Conservation (phyloP, 116 monocot species). For the Cymodocea nodosa region DNA sequence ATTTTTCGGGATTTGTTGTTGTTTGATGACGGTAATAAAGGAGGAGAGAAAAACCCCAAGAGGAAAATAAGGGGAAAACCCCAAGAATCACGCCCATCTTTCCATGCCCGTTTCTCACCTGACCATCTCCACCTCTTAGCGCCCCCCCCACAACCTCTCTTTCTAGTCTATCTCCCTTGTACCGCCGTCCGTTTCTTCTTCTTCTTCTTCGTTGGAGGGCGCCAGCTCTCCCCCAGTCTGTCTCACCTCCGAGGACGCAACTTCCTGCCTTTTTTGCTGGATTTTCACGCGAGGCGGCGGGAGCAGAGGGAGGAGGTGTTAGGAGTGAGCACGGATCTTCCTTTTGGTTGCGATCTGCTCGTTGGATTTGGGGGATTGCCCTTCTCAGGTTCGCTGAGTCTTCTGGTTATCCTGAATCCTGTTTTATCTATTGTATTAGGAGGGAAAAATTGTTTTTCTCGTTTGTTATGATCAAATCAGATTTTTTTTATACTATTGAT, state of each 20-base stretch:
- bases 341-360: neutral
- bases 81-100: neutral
- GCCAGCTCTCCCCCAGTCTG: neutral
- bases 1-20: neutral
- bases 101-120: neutral
- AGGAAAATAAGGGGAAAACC: no score
- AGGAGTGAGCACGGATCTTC: neutral
- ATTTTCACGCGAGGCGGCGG: neutral
- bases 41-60: neutral
- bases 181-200: neutral
- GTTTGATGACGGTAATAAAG: neutral
- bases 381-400: conserved; percentile 1
- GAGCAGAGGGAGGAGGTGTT: neutral
- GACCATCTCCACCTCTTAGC: neutral
- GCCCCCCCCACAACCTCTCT: neutral
- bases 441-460: neutral
- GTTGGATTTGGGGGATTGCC: neutral
- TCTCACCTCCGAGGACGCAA: neutral
- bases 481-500: neutral
- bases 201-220: neutral
- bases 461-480: neutral
- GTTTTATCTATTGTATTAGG: neutral
- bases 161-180: neutral
- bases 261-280: neutral
- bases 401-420: neutral